A percentile compares a stretch with the other conserved stretches of the same genome.
These are phyloP conservation scores for Takashimella koratensis DNA, from an alignment of 1,284 basidiomycete genomes.

Conservation along the genomic window DNA sequence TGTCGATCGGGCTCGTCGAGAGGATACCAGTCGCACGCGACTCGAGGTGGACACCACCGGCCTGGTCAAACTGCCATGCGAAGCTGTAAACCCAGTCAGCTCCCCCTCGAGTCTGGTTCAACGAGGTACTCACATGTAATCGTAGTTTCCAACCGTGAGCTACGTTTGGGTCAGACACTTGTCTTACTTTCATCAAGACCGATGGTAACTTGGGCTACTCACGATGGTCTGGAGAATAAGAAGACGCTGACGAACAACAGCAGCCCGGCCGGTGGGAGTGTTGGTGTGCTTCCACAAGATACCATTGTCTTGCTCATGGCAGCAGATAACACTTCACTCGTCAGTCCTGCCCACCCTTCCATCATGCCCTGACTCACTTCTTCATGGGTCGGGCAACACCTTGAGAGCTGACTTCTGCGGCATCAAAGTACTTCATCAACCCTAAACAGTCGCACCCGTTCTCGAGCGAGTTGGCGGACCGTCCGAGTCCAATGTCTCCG, in stretches of 20 bases:
- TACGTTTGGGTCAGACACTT: too few species aligned
- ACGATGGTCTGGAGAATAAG: slow-evolving; percentile 84
- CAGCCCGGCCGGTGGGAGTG: slow-evolving; percentile 73
- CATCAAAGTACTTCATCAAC: slow-evolving; percentile 56
- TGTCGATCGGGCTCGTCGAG: slow-evolving; percentile 11
- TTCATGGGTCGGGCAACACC: slow-evolving; percentile 68
- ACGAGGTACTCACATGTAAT: too few species aligned
- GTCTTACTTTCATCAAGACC: too few species aligned
- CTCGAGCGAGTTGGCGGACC: slow-evolving; percentile 76
- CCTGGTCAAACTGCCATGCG: slow-evolving; percentile 17
- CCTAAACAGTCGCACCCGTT: slow-evolving; percentile 83
- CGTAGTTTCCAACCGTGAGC: slow-evolving; percentile 84
- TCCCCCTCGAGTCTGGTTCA: too few species aligned
- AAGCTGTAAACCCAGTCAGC: too few species aligned
- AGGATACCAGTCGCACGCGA: slow-evolving; percentile 42
- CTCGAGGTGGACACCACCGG: slow-evolving; percentile 28
- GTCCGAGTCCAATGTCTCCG: slow-evolving; percentile 84
- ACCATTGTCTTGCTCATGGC: slow-evolving; percentile 74
- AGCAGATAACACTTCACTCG: slow-evolving; percentile 63
- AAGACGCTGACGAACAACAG: slow-evolving; percentile 70
- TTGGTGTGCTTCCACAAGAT: slow-evolving; percentile 80
- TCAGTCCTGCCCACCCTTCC: not conserved
- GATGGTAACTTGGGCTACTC: slow-evolving; percentile 84
- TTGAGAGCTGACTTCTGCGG: slow-evolving; percentile 63
- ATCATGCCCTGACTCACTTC: slow-evolving; percentile 50